Evolutionary conservation across 192 early-diverging fungal genomes (phyloP).

Genomic region (Podochytrium sp.): DNA sequence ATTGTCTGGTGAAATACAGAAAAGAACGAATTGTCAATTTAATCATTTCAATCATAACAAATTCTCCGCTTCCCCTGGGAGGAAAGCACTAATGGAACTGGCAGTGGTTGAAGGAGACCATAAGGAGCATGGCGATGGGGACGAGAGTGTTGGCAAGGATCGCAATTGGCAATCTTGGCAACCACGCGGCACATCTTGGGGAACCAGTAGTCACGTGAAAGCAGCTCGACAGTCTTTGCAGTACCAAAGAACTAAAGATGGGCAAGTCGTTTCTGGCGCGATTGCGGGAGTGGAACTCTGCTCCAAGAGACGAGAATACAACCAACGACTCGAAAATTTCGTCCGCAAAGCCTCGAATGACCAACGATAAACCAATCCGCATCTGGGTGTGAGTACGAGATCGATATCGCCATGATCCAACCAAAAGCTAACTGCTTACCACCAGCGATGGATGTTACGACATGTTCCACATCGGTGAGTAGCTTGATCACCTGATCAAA

Average conservation of each 20-base stretch:
- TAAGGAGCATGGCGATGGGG: conserved; percentile 29
- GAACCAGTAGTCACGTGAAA: neutral
- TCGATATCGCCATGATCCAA: neutral
- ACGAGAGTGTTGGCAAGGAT: neutral
- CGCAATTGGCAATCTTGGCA: neutral
- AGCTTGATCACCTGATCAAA: neutral
- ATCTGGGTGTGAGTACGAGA: neutral
- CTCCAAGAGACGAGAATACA: too few relatives aligned
- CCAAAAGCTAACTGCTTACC: conserved; percentile 5
- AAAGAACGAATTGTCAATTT: too few relatives aligned
- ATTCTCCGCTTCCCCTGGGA: too few relatives aligned
- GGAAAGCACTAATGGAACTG: too few relatives aligned
- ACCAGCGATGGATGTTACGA: conserved; percentile 13
- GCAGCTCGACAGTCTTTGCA: neutral
- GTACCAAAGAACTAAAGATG: too few relatives aligned
- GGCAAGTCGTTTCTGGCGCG: too few relatives aligned
- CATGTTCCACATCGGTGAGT: conserved; percentile 14
- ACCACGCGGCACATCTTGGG: neutral
- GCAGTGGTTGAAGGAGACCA: conserved; percentile 26
- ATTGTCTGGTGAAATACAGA: too few relatives aligned
- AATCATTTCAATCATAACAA: too few relatives aligned
- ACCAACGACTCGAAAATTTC: too few relatives aligned
- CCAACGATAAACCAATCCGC: neutral
- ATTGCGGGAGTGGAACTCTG: too few relatives aligned
- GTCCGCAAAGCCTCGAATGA: too few relatives aligned